Base-by-base conservation (phyloP, 139 green algal genomes). In the Chlamydomonas schloesseri region DNA sequence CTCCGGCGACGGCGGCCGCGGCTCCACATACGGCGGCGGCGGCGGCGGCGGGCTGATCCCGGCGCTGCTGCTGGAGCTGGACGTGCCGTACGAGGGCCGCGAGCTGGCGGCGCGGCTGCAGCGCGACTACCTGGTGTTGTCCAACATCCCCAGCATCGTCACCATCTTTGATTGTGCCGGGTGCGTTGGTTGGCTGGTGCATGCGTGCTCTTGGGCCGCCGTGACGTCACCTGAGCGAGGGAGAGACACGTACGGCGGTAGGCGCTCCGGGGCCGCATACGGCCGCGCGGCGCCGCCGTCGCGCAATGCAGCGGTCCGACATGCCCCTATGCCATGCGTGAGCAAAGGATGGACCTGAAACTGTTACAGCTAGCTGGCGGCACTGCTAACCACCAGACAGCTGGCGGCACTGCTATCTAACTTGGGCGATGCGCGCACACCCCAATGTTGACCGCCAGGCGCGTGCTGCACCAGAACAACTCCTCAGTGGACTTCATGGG, bases 391-490 rank as follows among this genome's bases (percentile, higher is more conserved):
- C n/a, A n/a, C n/a, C n/a, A n/a, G n/a, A n/a, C n/a, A n/a, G n/a
- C n/a, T n/a, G n/a, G n/a, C n/a, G n/a, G n/a, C n/a, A n/a, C n/a
- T n/a, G n/a, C n/a, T n/a, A n/a, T n/a, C n/a, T n/a, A n/a, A n/a
- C n/a, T n/a, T n/a, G n/a, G n/a, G n/a, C n/a, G n/a, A n/a, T n/a
- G n/a, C n/a, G n/a, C n/a, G n/a, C n/a, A n/a, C n/a, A n/a, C n/a
- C n/a, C n/a, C n/a, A n/a, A n/a, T n/a, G n/a, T n/a, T n/a, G n/a
- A n/a, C n/a, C n/a, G n/a, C n/a, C 65, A 71, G 83, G 17, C 72
- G 81, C 2, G 87, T 90, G 26, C 67, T 90, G 46, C 87, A 90
- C 53, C 87, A 90, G 33, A 90, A 90, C 73, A 72, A 81, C 65
- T 57, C 62, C 36, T 75, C 46, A n/a, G 68, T 90, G 3, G 80